Evolutionary conservation across 768 basidiomycete genomes (phyloP).

Genomic region (Exidia glandulosa): DNA sequence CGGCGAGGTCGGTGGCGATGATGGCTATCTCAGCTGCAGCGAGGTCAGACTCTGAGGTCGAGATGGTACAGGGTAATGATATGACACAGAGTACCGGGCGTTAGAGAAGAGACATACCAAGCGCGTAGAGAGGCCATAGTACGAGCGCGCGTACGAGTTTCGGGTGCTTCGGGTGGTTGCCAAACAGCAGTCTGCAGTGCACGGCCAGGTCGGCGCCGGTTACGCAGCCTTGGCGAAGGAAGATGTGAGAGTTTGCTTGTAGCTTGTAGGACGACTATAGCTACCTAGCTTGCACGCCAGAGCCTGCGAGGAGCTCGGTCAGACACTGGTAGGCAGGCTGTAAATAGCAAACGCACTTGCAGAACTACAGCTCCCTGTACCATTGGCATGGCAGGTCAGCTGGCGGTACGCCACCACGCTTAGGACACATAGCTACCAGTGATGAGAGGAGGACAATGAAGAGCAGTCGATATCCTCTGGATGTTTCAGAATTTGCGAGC

Average conservation of each 20-base stretch:
- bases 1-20: conserved; percentile 69
- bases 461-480: conserved; percentile 60
- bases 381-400: not conserved
- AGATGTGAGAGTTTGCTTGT: not conserved
- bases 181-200: conserved; percentile 52
- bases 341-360: not conserved
- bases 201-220: conserved; percentile 40
- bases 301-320: conserved; percentile 35
- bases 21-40: conserved; percentile 61
- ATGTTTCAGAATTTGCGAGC: not conserved
- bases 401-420: conserved; percentile 7
- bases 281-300: conserved; percentile 72
- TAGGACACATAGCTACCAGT: conserved; percentile 79
- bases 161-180: conserved; percentile 52
- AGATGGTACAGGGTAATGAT: no score
- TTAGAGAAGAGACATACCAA: no score
- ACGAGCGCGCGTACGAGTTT: conserved; percentile 45
- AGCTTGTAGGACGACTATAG: not conserved
- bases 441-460: conserved; percentile 75
- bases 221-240: conserved; percentile 6
- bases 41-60: no score
- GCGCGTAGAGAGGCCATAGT: conserved; percentile 52
- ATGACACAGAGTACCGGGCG: no score
- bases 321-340: not conserved
- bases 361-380: not conserved